Conservation (phyloP, 495 filamentous ascomycete species). For the Sordaria brevicollis region DNA sequence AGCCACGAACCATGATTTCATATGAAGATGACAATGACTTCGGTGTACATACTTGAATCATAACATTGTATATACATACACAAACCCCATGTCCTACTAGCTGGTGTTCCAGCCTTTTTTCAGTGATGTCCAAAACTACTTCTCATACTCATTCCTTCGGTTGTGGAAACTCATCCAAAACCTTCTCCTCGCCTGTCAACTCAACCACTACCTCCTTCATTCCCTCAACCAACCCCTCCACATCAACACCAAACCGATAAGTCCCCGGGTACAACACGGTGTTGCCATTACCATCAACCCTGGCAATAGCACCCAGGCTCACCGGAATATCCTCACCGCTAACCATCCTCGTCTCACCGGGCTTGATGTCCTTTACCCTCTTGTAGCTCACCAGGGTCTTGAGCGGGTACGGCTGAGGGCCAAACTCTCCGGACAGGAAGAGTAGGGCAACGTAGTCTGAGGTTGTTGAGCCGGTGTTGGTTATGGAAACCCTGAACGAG, state of each 20-base stretch:
- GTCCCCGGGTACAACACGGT: constrained; percentile 48
- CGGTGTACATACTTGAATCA: not conserved
- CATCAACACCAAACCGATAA: constrained; percentile 40
- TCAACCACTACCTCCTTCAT: constrained; percentile 25
- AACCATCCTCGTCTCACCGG: constrained; percentile 25
- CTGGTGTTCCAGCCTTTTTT: not conserved
- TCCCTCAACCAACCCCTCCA: constrained; percentile 29
- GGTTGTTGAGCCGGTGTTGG: constrained; percentile 38
- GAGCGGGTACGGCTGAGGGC: constrained; percentile 46
- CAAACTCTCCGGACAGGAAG: constrained; percentile 41
- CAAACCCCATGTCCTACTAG: not conserved
- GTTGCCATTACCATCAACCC: constrained; percentile 44
- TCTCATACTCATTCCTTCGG: not conserved
- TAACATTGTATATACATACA: not conserved
- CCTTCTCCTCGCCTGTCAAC: constrained; percentile 29
- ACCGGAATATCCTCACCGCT: constrained; percentile 44
- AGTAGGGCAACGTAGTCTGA: constrained; percentile 48
- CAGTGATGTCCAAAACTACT: not conserved
- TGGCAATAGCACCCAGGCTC: constrained; percentile 26
- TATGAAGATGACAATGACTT: not conserved
- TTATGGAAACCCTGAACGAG: constrained; percentile 20
- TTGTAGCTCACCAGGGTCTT: constrained; percentile 50
- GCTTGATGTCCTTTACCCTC: constrained; percentile 34
- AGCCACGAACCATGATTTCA: not conserved
- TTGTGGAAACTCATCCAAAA: constrained; percentile 38